Conservation (phyloP, 2,329 filamentous ascomycete genomes). For the Eurotiales sp. region DNA sequence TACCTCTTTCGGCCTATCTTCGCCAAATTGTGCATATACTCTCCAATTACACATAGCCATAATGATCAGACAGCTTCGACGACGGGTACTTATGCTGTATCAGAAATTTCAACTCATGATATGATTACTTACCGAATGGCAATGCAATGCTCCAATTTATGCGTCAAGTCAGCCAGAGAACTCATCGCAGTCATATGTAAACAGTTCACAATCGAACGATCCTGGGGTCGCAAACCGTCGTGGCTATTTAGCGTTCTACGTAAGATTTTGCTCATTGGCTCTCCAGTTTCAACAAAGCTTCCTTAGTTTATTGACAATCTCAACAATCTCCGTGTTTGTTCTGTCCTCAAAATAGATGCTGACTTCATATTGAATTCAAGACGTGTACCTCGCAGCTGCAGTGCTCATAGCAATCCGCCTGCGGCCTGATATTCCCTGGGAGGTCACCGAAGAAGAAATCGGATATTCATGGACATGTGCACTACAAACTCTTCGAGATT, state of each 20-base stretch:
- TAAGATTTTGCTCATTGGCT: no score
- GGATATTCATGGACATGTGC: slow-evolving; percentile 27
- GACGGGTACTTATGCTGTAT: no score
- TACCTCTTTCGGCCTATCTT: neutral
- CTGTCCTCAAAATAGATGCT: no score
- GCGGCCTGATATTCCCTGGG: slow-evolving; percentile 24
- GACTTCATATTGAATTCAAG: slow-evolving; percentile 18
- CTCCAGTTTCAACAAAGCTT: no score
- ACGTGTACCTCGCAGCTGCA: slow-evolving; percentile 34
- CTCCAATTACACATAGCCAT: slow-evolving; percentile 17
- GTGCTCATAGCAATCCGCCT: slow-evolving; percentile 32
- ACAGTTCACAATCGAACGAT: slow-evolving; percentile 26
- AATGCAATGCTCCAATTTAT: slow-evolving; percentile 33
- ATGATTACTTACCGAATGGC: slow-evolving; percentile 31
- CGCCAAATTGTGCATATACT: neutral
- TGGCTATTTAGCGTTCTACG: slow-evolving; percentile 39
- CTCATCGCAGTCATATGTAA: slow-evolving; percentile 29
- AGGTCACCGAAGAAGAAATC: slow-evolving; percentile 23
- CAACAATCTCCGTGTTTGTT: no score
- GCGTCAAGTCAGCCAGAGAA: slow-evolving; percentile 31
- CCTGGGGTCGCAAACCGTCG: slow-evolving; percentile 28
- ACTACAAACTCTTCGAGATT: slow-evolving; percentile 28
- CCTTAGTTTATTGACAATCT: neutral
- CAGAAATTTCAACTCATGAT: slow-evolving; percentile 24
- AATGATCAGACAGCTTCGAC: slow-evolving; percentile 29